These are phyloP conservation scores for Scheffersomyces spartinae DNA, from an alignment of 805 yeast genomes.

Conservation along the genomic window DNA sequence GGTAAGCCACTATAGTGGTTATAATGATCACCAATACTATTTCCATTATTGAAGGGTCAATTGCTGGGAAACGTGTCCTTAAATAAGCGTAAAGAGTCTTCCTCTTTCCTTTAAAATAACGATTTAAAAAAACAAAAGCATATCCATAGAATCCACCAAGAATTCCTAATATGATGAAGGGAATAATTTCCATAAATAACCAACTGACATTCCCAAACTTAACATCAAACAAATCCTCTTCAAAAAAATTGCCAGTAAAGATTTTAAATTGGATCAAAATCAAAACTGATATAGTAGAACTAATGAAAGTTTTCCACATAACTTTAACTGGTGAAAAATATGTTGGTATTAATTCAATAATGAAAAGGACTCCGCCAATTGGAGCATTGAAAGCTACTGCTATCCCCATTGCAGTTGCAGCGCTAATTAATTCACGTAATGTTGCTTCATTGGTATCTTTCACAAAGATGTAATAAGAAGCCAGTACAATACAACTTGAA, in stretches of 20 bases:
- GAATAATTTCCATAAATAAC: conserved; percentile 59
- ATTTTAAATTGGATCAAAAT: conserved; percentile 33
- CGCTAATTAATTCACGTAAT: conserved; percentile 54
- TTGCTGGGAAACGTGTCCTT: too few species aligned
- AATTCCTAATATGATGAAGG: conserved; percentile 61
- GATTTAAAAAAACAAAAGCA: conserved; percentile 36
- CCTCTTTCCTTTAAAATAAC: conserved; percentile 26
- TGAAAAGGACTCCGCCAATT: conserved; percentile 77
- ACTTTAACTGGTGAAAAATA: conserved; percentile 51
- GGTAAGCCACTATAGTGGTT: conserved; percentile 24
- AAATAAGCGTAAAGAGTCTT: too few species aligned
- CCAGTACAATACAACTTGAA: conserved; percentile 54
- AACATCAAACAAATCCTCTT: conserved; percentile 45
- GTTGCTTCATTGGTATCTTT: conserved; percentile 41
- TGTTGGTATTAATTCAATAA: conserved; percentile 55
- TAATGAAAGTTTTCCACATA: conserved; percentile 78
- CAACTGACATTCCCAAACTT: conserved; percentile 62
- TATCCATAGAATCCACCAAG: conserved; percentile 62
- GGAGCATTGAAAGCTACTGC: conserved; percentile 82
- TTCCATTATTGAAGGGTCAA: too few species aligned
- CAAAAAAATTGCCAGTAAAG: conserved; percentile 24
- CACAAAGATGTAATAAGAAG: too few species aligned
- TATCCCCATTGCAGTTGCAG: conserved; percentile 77
- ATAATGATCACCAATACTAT: conserved; percentile 14
- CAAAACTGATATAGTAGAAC: conserved; percentile 64